Evolutionary conservation across 2,329 filamentous ascomycete species (phyloP).

Genomic region (Rhexocercosporidium sp.): DNA sequence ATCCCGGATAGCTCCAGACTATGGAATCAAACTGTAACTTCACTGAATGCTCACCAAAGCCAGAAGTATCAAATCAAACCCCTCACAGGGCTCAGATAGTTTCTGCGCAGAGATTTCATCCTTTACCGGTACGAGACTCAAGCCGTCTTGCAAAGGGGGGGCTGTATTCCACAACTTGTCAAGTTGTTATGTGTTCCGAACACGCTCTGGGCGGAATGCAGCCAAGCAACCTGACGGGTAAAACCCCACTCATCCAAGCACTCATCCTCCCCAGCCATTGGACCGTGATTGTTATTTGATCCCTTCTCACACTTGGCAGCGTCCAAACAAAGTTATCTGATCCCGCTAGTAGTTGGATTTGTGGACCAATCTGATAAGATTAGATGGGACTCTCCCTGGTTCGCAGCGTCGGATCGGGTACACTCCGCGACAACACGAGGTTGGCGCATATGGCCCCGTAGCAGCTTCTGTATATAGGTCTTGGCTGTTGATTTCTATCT

Average conservation of each 20-base stretch:
- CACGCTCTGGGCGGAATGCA: neutral
- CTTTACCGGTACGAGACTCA: neutral
- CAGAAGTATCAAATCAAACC: too few species aligned
- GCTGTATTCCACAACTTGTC: slow-evolving; percentile 5
- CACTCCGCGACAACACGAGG: neutral
- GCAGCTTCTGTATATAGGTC: neutral
- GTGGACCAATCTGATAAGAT: slow-evolving; percentile 31
- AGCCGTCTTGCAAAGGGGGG: too few species aligned
- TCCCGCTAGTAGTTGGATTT: neutral
- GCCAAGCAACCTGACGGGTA: slow-evolving; percentile 12
- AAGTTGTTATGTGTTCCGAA: slow-evolving; percentile 11
- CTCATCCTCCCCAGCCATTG: neutral
- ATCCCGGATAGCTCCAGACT: neutral
- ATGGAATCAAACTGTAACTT: too few species aligned
- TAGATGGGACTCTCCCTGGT: slow-evolving; percentile 21
- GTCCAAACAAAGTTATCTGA: slow-evolving; percentile 23
- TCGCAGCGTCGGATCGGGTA: neutral
- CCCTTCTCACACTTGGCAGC: slow-evolving; percentile 1
- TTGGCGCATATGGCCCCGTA: slow-evolving; percentile 8
- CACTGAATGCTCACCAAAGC: too few species aligned
- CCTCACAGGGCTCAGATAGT: too few species aligned
- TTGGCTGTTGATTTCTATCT: neutral
- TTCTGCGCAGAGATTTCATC: neutral
- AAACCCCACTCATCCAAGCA: neutral
- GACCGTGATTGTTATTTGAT: neutral